Evolutionary conservation across 2,329 filamentous ascomycete genomes (phyloP), one percentile per base, ranked within the genome.

Genomic region (Fusarium guadeloupense): DNA sequence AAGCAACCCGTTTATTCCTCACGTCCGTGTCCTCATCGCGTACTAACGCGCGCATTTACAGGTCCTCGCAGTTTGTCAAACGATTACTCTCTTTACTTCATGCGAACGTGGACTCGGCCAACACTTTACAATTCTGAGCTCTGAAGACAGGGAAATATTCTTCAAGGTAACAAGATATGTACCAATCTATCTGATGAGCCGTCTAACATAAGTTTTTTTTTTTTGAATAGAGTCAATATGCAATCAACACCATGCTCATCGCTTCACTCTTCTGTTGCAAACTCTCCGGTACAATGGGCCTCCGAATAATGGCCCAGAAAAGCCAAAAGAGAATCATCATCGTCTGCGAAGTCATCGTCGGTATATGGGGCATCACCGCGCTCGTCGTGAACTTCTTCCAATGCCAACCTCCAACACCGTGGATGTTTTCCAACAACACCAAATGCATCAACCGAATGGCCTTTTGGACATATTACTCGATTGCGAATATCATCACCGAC

Each of bases 401-500:
- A 30, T 73, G 71, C 17, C 48, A 66, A 19, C 45, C 62, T 3
- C 66, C 70, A 10, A 44, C 52, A 9, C 75, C 70, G 0, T 75
- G 72, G 59, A 37, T 61, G 35, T 73, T 74, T 13, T 60, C 44
- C 2, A 57, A 62, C 21, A 61, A 39, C 6, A 44, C 40, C 6
- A 34, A 54, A 17, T 74, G 71, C 52, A 66, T 72, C 4, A 54
- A 69, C 16, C 40, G 52, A 4, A 47, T 35, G 1, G 54, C 53
- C 2, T 68, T 71, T 34, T 69, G 73, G 61, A 70, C 66, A 0
- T 73, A 70, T 2, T 69, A 68, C 9, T 74, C 71, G 0, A 58
- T 62, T 3, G 54, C 64, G 14, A 74, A 75, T 20, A 70, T 75
- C 1, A 19, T 72, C 2, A 74, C 72, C 0, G 73, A 75, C 25